Evolutionary conservation across 306 rosid species (phyloP).

Genomic region (Fagus sylvatica): DNA sequence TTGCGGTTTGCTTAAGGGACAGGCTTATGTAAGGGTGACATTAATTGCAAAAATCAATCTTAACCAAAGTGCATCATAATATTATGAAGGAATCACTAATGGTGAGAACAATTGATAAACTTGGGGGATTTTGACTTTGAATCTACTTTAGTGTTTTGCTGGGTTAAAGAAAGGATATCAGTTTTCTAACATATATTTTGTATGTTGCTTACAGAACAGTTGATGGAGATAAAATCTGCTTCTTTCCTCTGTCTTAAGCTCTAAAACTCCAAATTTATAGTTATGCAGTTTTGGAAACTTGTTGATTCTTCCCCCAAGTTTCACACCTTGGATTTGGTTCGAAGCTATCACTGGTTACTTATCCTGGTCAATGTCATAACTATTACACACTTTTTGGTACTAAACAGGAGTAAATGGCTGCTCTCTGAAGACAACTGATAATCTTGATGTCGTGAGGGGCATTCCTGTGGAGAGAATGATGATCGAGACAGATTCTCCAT

Average conservation of each 20-base stretch:
- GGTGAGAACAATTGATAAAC: background rate
- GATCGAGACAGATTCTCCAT: constrained; percentile 97
- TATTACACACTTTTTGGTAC: constrained; percentile 20
- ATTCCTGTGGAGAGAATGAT: constrained; percentile 84
- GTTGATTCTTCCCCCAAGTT: background rate
- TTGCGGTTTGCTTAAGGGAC: too few species aligned
- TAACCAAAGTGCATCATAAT: background rate
- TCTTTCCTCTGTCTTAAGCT: background rate
- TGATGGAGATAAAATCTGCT: background rate
- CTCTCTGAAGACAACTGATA: constrained; percentile 77
- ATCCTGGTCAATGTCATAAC: constrained; percentile 15
- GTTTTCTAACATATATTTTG: background rate
- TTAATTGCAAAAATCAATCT: background rate
- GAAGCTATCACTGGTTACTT: constrained; percentile 11
- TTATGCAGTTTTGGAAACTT: background rate
- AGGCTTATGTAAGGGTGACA: background rate
- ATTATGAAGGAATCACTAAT: background rate
- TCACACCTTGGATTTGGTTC: constrained; percentile 8
- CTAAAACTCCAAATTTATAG: background rate
- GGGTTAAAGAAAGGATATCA: background rate
- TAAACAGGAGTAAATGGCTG: constrained; percentile 86
- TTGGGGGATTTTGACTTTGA: background rate
- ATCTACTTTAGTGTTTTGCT: background rate
- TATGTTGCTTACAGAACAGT: background rate
- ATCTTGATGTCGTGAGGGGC: constrained; percentile 74